Evolutionary conservation across 768 basidiomycete genomes (phyloP).

Genomic region (Tremella yokohamensis): DNA sequence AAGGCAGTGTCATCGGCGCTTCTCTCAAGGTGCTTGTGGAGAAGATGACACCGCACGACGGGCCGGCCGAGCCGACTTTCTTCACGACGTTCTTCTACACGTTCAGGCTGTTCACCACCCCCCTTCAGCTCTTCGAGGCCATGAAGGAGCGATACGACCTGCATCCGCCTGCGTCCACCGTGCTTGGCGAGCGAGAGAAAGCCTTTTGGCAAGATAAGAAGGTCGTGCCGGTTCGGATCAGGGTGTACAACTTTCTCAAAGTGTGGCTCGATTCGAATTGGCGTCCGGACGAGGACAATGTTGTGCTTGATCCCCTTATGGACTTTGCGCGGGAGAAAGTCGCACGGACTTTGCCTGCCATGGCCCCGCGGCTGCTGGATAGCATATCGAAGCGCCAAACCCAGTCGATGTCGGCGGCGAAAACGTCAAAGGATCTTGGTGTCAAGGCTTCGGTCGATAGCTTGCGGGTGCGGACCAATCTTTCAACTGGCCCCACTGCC

Average conservation of each 20-base stretch:
- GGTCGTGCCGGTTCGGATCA: slow-evolving; percentile 80
- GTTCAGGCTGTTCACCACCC: slow-evolving; percentile 84
- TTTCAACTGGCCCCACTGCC: slow-evolving; percentile 44
- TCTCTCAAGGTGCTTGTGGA: slow-evolving; percentile 86
- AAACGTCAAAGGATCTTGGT: background rate
- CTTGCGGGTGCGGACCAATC: slow-evolving; percentile 55
- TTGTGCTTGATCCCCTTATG: slow-evolving; percentile 54
- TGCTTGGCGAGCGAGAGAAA: slow-evolving; percentile 50
- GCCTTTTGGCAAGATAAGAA: slow-evolving; percentile 81
- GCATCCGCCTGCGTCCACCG: slow-evolving; percentile 57
- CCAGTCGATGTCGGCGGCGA: slow-evolving; percentile 3
- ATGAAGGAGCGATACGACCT: slow-evolving; percentile 81
- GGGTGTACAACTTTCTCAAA: slow-evolving; percentile 90
- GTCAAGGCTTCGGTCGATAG: slow-evolving; percentile 49
- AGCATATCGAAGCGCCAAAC: slow-evolving; percentile 39
- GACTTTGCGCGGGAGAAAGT: slow-evolving; percentile 47
- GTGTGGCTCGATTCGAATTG: slow-evolving; percentile 90
- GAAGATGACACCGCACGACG: slow-evolving; percentile 94
- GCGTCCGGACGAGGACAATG: slow-evolving; percentile 70
- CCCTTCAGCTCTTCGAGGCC: slow-evolving; percentile 68
- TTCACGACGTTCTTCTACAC: slow-evolving; percentile 89
- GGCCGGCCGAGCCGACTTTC: slow-evolving; percentile 80
- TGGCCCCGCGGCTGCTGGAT: slow-evolving; percentile 48
- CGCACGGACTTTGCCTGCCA: slow-evolving; percentile 45
- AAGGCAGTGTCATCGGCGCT: slow-evolving; percentile 85